Evolutionary conservation across 257 asterid species (phyloP).

Genomic region (Solanum lignicaule): DNA sequence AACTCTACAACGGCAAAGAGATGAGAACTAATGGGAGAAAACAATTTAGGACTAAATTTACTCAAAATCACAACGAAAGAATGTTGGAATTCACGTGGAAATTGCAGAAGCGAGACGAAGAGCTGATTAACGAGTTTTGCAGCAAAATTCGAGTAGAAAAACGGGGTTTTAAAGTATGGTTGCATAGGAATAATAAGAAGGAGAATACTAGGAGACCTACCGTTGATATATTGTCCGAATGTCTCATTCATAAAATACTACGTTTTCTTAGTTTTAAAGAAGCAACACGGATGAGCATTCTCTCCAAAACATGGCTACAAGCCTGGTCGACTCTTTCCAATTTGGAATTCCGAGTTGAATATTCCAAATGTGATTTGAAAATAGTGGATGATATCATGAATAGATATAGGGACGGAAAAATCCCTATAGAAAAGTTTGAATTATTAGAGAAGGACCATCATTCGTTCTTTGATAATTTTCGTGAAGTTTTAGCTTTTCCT

Average conservation of each 20-base stretch:
- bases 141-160: no score
- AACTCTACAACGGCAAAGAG: background rate
- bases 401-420: background rate
- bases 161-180: background rate
- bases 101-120: background rate
- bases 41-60: background rate
- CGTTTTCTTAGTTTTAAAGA: background rate
- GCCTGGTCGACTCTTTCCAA: background rate
- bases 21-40: background rate
- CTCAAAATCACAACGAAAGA: background rate
- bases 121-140: background rate
- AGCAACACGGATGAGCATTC: background rate
- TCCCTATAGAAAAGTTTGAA: background rate
- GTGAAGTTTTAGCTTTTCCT: no score
- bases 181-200: no score
- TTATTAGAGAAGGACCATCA: background rate
- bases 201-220: background rate
- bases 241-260: background rate
- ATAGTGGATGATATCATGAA: background rate
- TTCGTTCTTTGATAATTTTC: background rate
- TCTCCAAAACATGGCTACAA: no score
- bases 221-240: background rate
- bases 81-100: no score
- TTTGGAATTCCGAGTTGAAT: background rate
- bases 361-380: no score